phyloP scores from a whole-genome alignment of 2,329 filamentous ascomycete species.

The Trichoderma hamatum region DNA sequence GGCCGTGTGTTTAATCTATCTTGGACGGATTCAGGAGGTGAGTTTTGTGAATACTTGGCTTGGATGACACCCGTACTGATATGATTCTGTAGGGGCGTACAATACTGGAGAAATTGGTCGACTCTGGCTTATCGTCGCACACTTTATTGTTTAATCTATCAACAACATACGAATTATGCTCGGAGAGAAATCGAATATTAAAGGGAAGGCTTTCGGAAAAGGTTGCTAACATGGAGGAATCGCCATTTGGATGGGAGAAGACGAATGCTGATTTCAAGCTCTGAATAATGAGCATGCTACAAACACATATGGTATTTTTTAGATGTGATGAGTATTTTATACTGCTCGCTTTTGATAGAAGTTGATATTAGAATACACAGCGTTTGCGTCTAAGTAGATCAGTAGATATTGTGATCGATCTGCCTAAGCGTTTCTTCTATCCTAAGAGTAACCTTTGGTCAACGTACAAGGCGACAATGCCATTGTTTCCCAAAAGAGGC shows the following conservation, averaged over 20 bases:
- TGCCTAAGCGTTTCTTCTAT: neutral
- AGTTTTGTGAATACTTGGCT: conserved; percentile 29
- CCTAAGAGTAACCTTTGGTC: too few relatives aligned
- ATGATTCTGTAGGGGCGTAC: conserved; percentile 58
- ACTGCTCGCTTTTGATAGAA: neutral
- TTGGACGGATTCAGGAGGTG: conserved; percentile 73
- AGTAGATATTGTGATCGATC: neutral
- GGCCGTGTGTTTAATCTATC: conserved; percentile 82
- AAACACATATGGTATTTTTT: neutral
- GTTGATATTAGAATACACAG: neutral
- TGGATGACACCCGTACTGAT: neutral
- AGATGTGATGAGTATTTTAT: neutral
- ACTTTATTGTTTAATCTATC: conserved; percentile 86
- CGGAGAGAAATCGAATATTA: conserved; percentile 69
- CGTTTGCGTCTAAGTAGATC: neutral
- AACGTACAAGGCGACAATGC: neutral
- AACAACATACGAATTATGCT: conserved; percentile 90
- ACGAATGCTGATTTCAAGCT: conserved; percentile 77
- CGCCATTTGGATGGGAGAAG: conserved; percentile 68
- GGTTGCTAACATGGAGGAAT: conserved; percentile 62
- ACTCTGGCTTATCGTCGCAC: conserved; percentile 68
- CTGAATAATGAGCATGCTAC: conserved; percentile 38
- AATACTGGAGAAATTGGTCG: conserved; percentile 68
- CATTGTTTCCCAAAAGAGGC: neutral
- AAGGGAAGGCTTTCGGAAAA: conserved; percentile 74